These are phyloP conservation scores for Clonostachys sp. DNA, from an alignment of 2,329 filamentous ascomycete species.

Conservation along the genomic window DNA sequence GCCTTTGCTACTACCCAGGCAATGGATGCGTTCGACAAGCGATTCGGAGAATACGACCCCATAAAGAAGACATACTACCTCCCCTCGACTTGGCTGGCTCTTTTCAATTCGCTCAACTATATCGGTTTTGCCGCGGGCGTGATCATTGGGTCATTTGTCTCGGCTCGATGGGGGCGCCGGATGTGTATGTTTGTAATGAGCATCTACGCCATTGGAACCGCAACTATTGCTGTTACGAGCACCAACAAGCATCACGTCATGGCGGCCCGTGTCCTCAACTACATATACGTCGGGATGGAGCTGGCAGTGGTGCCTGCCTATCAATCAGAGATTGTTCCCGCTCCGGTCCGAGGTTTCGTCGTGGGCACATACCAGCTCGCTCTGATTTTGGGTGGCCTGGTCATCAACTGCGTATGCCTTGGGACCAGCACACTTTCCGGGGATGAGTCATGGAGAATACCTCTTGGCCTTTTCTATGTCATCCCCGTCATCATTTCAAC, in stretches of 20 bases:
- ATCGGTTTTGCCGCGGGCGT: not conserved
- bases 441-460: constrained; percentile 37
- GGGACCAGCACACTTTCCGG: constrained; percentile 33
- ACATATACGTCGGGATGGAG: constrained; percentile 50
- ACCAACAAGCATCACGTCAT: constrained; percentile 21
- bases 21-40: constrained; percentile 18
- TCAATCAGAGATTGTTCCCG: constrained; percentile 43
- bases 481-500: constrained; percentile 35
- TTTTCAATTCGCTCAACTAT: constrained; percentile 1
- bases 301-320: constrained; percentile 55
- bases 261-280: constrained; percentile 52
- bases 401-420: constrained; percentile 43
- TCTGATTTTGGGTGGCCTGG: constrained; percentile 46
- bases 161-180: constrained; percentile 47
- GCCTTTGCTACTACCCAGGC: constrained; percentile 22
- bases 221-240: constrained; percentile 28
- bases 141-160: constrained; percentile 9
- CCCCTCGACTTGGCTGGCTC: not conserved
- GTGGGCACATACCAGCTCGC: constrained; percentile 57
- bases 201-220: constrained; percentile 31
- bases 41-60: constrained; percentile 13
- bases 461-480: constrained; percentile 38
- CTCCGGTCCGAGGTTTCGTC: constrained; percentile 55
- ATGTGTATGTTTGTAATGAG: constrained; percentile 38
- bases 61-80: not conserved